Evolutionary conservation across 2,329 filamentous ascomycete genomes (phyloP).

Genomic region (Seiridium unicorne): DNA sequence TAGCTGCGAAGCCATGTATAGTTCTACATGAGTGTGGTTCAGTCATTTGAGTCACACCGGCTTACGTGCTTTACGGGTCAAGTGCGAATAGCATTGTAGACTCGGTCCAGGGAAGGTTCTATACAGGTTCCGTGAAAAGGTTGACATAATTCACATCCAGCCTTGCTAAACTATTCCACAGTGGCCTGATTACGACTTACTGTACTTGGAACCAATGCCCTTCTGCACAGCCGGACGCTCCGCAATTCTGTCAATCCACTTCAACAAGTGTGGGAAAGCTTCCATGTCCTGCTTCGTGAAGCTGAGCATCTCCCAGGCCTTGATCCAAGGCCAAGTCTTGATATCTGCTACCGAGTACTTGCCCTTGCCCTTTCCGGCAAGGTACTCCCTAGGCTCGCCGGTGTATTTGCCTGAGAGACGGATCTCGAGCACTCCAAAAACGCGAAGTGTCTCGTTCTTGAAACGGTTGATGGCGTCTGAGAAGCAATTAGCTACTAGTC

Average conservation of each 20-base stretch:
- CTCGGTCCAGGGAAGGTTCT: too few relatives aligned
- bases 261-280: slow-evolving; percentile 47
- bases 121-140: too few relatives aligned
- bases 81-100: too few relatives aligned
- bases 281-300: slow-evolving; percentile 47
- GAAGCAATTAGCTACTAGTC: neutral
- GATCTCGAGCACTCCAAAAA: slow-evolving; percentile 44
- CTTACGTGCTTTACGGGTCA: too few relatives aligned
- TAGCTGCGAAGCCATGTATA: too few relatives aligned
- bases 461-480: slow-evolving; percentile 46
- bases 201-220: slow-evolving; percentile 16
- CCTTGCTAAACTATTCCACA: too few relatives aligned
- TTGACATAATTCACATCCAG: too few relatives aligned
- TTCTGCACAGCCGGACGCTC: slow-evolving; percentile 40
- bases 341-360: slow-evolving; percentile 54
- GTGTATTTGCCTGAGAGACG: slow-evolving; percentile 45
- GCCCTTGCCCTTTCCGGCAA: slow-evolving; percentile 51
- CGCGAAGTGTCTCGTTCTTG: slow-evolving; percentile 48
- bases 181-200: slow-evolving; percentile 3
- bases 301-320: slow-evolving; percentile 38
- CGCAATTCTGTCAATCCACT: slow-evolving; percentile 52
- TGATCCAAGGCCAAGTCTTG: slow-evolving; percentile 50
- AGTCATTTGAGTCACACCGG: too few relatives aligned
- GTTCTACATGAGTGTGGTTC: too few relatives aligned
- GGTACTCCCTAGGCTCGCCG: slow-evolving; percentile 45